Evolutionary conservation across 1,284 basidiomycete species (phyloP).

Genomic region (Cryptococcus sp.): DNA sequence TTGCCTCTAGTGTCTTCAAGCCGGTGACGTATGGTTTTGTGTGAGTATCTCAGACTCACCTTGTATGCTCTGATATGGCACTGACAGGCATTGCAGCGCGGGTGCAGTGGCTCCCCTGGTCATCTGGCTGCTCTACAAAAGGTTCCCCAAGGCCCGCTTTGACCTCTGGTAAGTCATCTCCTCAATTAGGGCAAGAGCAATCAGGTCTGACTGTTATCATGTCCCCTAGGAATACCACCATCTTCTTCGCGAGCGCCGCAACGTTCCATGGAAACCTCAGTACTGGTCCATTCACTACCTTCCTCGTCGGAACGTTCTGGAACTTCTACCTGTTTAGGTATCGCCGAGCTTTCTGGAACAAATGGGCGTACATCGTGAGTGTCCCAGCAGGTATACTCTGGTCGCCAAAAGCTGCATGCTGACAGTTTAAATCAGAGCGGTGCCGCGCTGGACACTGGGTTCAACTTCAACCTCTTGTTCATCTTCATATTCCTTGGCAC

Average conservation of each 20-base stretch:
- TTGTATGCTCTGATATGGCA: neutral
- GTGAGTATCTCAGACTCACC: conserved; percentile 2
- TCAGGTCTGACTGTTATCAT: neutral
- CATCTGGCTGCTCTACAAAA: conserved; percentile 19
- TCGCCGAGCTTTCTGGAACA: conserved; percentile 18
- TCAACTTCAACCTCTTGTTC: conserved; percentile 21
- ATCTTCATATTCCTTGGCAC: conserved; percentile 22
- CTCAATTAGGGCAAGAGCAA: neutral
- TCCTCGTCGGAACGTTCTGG: conserved; percentile 18
- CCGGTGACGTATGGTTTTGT: conserved; percentile 20
- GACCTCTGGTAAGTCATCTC: conserved; percentile 14
- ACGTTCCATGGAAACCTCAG: conserved; percentile 19
- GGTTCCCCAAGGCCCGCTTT: conserved; percentile 15
- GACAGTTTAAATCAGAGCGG: neutral
- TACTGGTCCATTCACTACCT: conserved; percentile 20
- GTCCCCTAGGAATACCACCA: conserved; percentile 15
- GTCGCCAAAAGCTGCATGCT: neutral
- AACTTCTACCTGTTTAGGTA: conserved; percentile 23
- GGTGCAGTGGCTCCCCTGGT: conserved; percentile 15
- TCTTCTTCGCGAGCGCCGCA: conserved; percentile 20
- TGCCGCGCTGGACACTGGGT: conserved; percentile 16
- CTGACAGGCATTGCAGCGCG: too few relatives aligned
- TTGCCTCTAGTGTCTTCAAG: conserved; percentile 15
- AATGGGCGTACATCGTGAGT: conserved; percentile 15
- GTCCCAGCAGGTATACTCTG: neutral